Base-by-base conservation (phyloP, 2,329 filamentous ascomycete genomes). In the Magnaporthiopsis rhizophila region DNA sequence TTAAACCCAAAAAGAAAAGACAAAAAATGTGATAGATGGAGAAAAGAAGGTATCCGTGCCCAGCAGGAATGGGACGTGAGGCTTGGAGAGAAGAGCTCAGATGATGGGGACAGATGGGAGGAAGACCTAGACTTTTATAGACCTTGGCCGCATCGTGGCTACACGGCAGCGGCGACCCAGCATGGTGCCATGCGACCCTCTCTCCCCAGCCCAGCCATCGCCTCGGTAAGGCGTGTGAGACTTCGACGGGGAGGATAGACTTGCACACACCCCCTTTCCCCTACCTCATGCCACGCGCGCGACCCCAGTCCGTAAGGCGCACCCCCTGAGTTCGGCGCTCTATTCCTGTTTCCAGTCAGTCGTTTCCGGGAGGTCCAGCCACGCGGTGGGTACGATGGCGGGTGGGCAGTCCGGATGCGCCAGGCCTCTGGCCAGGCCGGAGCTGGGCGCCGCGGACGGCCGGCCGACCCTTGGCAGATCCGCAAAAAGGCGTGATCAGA, bases 1-100 rank as follows among this genome's bases (percentile, higher is more conserved):
- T 53, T 21, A n/a, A 53, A 53, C 21, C 45, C 45, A n/a, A 68
- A 68, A 63, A 65, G 64, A 62, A 67, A 58, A 65, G 58, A 62
- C 60, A 61, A 50, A 62, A 53, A 67, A 30, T 62, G 64, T 57
- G 50, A 60, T 30, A 30, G 32, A 62, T 57, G 45, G 21, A 53
- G 45, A 53, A 53, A n/a, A 53, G 45, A 53, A 53, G n/a, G 45
- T n/a, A 53, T 53, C 11, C 45, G 45, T 53, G 45, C 45, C 7
- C 45, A 24, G 45, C 45, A 53, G 45, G 45, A 53, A n/a, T n/a
- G 45, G 45, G 45, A 50, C 18, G 45, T 8, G 45, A 53, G 45
- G 45, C 45, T 53, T 53, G 45, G 45, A 53, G n/a, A n/a, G 45
- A 53, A 53, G 45, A 9, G n/a, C 21, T 24, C n/a, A 11, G n/a